A percentile compares a stretch with the other conserved stretches of the same genome.
Evolutionary conservation across 31 red algal genomes (phyloP).

Genomic region (Odonthalia washingtoniensis): DNA sequence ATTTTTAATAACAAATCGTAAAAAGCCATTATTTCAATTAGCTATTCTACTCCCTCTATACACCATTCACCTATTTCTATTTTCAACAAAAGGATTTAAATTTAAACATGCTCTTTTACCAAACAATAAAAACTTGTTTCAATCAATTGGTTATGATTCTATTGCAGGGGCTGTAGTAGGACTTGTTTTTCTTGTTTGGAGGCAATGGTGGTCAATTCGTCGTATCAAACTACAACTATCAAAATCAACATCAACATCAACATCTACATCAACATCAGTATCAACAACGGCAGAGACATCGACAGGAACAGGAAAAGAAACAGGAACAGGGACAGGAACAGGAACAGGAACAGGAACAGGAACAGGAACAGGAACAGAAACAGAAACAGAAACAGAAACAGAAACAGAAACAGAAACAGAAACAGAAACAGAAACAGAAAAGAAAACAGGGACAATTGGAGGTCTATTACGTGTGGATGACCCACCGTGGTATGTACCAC

Average conservation of each 20-base stretch:
- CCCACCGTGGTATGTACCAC: conserved; percentile 92
- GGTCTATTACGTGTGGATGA: conserved; percentile 69
- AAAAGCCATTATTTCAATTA: conserved; percentile 78
- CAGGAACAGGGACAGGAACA: too few relatives aligned
- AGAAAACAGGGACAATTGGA: conserved; percentile 40
- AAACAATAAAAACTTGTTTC: conserved; percentile 77
- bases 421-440: conserved; percentile 16
- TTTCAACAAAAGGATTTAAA: conserved; percentile 86
- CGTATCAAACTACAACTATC: too few relatives aligned
- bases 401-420: background rate
- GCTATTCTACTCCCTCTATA: conserved; percentile 81
- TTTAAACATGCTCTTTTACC: conserved; percentile 74
- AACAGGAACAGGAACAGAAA: too few relatives aligned
- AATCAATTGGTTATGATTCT: conserved; percentile 84
- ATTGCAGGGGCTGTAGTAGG: conserved; percentile 82
- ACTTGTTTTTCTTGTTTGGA: conserved; percentile 56
- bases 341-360: too few relatives aligned
- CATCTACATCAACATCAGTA: conserved; percentile 19
- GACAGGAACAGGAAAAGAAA: too few relatives aligned
- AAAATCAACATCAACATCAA: too few relatives aligned
- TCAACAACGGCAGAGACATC: too few relatives aligned
- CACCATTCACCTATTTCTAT: conserved; percentile 82
- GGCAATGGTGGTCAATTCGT: too few relatives aligned
- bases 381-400: conserved; percentile 20
- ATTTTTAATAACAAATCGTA: conserved; percentile 53